Evolutionary conservation across 805 yeast genomes (phyloP), one percentile per base, ranked within the genome.

Genomic region (Kodamaea hsintzibuensis): DNA sequence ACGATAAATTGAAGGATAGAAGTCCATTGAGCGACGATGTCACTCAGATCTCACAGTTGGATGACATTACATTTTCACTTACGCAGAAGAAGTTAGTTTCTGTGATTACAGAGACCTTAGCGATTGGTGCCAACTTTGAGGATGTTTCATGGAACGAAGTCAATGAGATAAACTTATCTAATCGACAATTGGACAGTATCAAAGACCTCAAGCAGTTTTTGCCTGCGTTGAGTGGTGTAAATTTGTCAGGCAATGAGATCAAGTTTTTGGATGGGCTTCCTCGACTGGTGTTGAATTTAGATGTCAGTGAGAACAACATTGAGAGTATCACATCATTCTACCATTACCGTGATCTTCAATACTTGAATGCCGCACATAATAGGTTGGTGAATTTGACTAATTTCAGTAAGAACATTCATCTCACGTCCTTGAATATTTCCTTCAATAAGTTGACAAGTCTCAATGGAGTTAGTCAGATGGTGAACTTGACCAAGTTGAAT

Each of bases 211-310:
- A 74, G 33, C 62, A 62, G 40, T 76, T 80, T 51, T 68, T 79
- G 30, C 86, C 86, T 0, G 69, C 73, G 44, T 61, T 81, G 40
- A 60, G 65, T 54, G 61, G 60, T 19, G 53, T 80, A 2, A 71
- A 80, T 61, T 70, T 80, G 8, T 71, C 80, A 0, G 52, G 66
- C n/a, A 82, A 82, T 65, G 57, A 61, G 7, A 63, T 82, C 10
- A 64, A 68, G 17, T 80, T 69, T 58, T 60, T 76, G 8, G 77
- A 77, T 25, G 86, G 85, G 0, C 61, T 82, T 18, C 83, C 85
- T 0, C 54, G 54, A 7, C 54, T 60, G 1, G 58, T 77, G 1
- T 73, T 77, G 60, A 66, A 71, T 27, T 58, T 82, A 47, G 63
- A 72, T 48, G 57, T 78, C n/a, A 62, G 74, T 2, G 53, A 62